Evolutionary conservation across 176 grass and related monocot species (phyloP), one percentile per base, ranked within the genome.

Genomic region (Paspalum notatum): DNA sequence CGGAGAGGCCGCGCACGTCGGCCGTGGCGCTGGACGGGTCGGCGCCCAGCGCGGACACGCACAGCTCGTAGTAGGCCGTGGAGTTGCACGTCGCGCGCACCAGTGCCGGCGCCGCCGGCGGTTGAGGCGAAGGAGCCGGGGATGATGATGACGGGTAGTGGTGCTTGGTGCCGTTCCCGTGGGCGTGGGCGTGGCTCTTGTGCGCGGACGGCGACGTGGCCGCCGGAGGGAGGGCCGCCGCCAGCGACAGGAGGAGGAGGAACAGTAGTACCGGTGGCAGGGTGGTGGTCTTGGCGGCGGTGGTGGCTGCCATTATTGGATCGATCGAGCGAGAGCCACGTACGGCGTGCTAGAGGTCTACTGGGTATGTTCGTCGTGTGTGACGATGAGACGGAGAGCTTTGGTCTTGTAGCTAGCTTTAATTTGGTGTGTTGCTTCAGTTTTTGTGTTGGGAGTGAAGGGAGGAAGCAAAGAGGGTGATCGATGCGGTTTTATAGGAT

Each of bases 41-140:
- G 2, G 92, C 85, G 50, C 52, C 67, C 24, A 98, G 92, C 24
- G 92, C 78, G 2, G 85, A 52, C 40, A 98, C 84, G 81, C 95
- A 98, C 0, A 98, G 68, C 80, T 91, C 92, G 71, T 91, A 94
- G 81, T 93, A 94, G 16, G 88, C 18, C 13, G 95, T 98, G 24
- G 83, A 80, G 68, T 92, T 98, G 88, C 95, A 98, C 8, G 90
- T 98, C 5, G 62, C 49, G 63, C 85, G 87, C 21, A 98, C 81
- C 48, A 94, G 90, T 24, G 62, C 8, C 0, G 71, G 22, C 0
- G 77, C 16, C 5, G 50, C 25, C 24, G 81, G 3, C 5, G 78
- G n/a, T 15, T 45, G 7, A 6, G 68, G 12, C 6, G 45, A 24
- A 1, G 68, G 22, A 1, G 43, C 5, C 15, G 68, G 17, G 27